Conservation (phyloP, 768 basidiomycete genomes). For the Agrocybe pediades region DNA sequence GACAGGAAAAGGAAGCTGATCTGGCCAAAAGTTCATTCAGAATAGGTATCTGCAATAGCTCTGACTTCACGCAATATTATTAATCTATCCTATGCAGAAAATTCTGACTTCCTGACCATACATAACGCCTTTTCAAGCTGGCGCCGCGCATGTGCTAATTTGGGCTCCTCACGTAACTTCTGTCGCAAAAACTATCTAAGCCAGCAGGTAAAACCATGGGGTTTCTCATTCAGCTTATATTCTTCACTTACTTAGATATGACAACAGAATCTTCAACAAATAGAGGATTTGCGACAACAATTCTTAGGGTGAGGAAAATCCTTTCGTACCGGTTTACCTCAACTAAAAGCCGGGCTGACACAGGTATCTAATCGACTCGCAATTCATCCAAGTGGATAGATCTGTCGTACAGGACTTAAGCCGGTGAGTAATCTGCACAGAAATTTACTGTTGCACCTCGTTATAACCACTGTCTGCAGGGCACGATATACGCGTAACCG, state of each 20-base stretch:
- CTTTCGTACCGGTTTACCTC: neutral
- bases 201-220: slow-evolving; percentile 70
- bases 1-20: slow-evolving; percentile 85
- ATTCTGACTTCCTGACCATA: slow-evolving; percentile 93
- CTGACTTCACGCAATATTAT: neutral
- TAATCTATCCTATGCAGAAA: slow-evolving; percentile 51
- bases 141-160: slow-evolving; percentile 73
- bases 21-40: slow-evolving; percentile 81
- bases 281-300: slow-evolving; percentile 95
- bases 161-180: slow-evolving; percentile 66
- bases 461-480: slow-evolving; percentile 36
- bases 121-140: slow-evolving; percentile 90
- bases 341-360: slow-evolving; percentile 5
- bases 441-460: neutral
- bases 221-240: neutral
- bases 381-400: slow-evolving; percentile 73
- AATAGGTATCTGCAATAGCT: slow-evolving; percentile 44
- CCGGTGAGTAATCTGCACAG: slow-evolving; percentile 40
- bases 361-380: slow-evolving; percentile 88
- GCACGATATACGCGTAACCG: slow-evolving; percentile 74
- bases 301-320: slow-evolving; percentile 57
- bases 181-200: slow-evolving; percentile 82
- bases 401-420: slow-evolving; percentile 70
- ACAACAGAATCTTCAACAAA: slow-evolving; percentile 84
- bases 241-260: neutral